Conservation (phyloP, 306 rosid species). For the Prunus campanulata region DNA sequence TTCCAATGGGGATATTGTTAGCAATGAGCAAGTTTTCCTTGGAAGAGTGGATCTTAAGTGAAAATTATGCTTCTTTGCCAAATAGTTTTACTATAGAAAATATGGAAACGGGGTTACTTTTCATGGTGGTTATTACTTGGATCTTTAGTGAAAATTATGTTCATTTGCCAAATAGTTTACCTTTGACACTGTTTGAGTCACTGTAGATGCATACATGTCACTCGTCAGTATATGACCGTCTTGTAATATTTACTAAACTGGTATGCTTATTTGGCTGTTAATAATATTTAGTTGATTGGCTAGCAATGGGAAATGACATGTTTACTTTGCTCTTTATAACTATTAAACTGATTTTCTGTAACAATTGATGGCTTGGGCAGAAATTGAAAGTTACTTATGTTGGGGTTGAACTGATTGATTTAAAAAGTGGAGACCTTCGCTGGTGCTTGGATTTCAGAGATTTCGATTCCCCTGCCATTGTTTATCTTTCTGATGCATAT, state of each 20-base stretch:
- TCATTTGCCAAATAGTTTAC: background rate
- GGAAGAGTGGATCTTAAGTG: background rate
- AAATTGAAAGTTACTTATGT: slow-evolving; percentile 81
- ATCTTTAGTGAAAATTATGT: background rate
- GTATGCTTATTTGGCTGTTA: background rate
- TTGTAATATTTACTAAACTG: background rate
- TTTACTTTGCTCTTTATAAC: background rate
- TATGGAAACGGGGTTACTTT: background rate
- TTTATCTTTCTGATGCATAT: slow-evolving; percentile 67
- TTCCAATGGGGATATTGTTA: background rate
- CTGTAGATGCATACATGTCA: background rate
- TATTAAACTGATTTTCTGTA: slow-evolving; percentile 16
- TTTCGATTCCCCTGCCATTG: slow-evolving; percentile 82
- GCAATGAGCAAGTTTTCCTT: background rate
- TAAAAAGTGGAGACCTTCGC: slow-evolving; percentile 84
- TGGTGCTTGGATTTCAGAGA: slow-evolving; percentile 99
- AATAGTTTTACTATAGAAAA: background rate
- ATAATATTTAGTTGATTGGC: background rate
- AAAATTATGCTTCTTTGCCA: background rate
- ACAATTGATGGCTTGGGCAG: slow-evolving; percentile 52
- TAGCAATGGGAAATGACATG: background rate
- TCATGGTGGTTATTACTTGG: background rate
- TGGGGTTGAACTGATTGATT: slow-evolving; percentile 81
- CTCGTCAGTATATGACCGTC: background rate
- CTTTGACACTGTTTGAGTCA: background rate